Base-by-base conservation (phyloP, 495 filamentous ascomycete species). In the Neurospora sp. region DNA sequence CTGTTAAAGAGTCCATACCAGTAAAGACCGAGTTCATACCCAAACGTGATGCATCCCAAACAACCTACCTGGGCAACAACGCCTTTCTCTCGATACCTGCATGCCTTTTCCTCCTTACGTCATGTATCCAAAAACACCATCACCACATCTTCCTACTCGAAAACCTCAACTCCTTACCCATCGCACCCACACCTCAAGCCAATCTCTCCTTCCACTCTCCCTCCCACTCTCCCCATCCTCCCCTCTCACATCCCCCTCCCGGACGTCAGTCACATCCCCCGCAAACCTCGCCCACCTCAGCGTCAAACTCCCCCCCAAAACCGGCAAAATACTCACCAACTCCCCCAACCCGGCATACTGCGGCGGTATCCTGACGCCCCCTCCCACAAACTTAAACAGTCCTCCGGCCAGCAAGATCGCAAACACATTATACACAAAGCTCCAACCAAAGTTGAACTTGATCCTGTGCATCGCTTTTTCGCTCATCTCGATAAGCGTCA, bases 261-360 rank as follows among this genome's bases (percentile, higher is more conserved):
- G 10, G 2, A 40, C 12, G 6, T 40, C 41, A 7, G 17, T n/a
- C 8, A 20, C 53, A 65, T 65, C 53, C 22, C 53, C 53, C 6
- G 31, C 38, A 70, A 78, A 42, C 71, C 40, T 74, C 35, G 65
- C 70, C 76, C 75, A 75, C 35, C 53, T 41, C 73, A 79, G 14
- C 45, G 73, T 31, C 38, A 72, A 38, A 5, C 83, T 90, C 69
- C 90, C 86, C 8, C 83, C 73, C 78, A 96, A 84, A 10, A 95
- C 91, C 3, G 92, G 93, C 76, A 93, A 70, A 0, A 95, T 90
- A 76, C 92, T 94, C 2, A 93, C 90, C 35, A 94, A 73, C 83
- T 95, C 92, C 0, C 92, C 93, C 38, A 94, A 76, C 0, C 91
- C 92, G 0, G 93, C 92, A 85, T 87, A 94, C 78, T 87, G 79